Evolutionary conservation across 352 stramenopile genomes (phyloP).

Genomic region (Lagenidium giganteum): DNA sequence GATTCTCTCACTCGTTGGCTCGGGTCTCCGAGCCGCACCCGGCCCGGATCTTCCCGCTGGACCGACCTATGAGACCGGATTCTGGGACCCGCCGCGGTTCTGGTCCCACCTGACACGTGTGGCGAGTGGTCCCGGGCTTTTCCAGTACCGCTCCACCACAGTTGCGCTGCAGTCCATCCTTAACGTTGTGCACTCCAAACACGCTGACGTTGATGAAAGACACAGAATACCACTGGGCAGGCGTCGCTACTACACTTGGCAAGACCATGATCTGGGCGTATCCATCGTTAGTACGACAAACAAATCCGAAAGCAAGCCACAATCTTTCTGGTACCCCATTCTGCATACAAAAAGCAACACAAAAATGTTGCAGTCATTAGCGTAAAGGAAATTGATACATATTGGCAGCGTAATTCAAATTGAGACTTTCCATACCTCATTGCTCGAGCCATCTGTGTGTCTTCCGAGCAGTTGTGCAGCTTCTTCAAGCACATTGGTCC

Average conservation of each 20-base stretch:
- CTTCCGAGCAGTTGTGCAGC: not conserved
- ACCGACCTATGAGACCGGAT: too few species aligned
- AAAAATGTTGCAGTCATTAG: not conserved
- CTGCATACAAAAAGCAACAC: not conserved
- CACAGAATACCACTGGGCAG: slow-evolving; percentile 2
- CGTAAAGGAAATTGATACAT: slow-evolving; percentile 1
- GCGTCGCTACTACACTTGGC: not conserved
- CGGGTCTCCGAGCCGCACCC: too few species aligned
- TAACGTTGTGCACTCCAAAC: slow-evolving; percentile 1
- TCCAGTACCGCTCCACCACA: too few species aligned
- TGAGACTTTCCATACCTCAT: too few species aligned
- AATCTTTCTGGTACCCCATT: not conserved
- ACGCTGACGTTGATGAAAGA: not conserved
- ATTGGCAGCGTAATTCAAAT: too few species aligned
- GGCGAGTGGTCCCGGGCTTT: too few species aligned
- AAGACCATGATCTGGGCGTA: slow-evolving; percentile 1
- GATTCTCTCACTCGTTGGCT: too few species aligned
- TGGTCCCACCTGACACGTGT: too few species aligned
- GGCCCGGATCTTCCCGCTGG: too few species aligned
- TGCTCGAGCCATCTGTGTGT: not conserved
- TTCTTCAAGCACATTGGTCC: too few species aligned
- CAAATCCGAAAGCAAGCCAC: not conserved
- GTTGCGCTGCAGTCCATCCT: not conserved
- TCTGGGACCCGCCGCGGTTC: too few species aligned
- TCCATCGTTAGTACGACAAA: not conserved